A percentile compares a stretch with the other conserved stretches of the same genome.
phyloP scores from a whole-genome alignment of 257 asterid genomes.

The Penstemon eatonii region DNA sequence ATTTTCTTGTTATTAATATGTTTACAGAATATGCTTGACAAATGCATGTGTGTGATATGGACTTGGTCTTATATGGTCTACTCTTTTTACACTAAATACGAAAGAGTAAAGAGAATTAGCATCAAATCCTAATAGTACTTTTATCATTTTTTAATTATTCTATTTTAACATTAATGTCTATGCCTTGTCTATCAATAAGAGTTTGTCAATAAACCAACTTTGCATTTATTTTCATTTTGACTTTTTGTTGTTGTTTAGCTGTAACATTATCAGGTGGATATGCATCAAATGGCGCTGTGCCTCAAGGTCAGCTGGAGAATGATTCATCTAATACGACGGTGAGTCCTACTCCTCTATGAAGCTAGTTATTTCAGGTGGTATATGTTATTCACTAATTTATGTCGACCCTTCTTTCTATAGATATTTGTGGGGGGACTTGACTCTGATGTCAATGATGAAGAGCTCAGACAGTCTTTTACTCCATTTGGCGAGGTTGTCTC shows the following conservation, averaged over 20 bases:
- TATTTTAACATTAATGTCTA: neutral
- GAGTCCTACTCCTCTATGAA: constrained; percentile 42
- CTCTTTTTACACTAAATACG: too few species aligned
- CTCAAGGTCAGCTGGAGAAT: constrained; percentile 61
- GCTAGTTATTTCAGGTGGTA: neutral
- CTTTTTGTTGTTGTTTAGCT: constrained; percentile 49
- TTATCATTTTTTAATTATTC: too few species aligned
- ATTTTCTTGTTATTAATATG: neutral
- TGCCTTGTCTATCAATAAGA: neutral
- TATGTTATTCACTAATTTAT: constrained; percentile 8
- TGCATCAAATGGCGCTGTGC: constrained; percentile 57
- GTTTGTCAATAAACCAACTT: constrained; percentile 18
- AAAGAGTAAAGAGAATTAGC: neutral
- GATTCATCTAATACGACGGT: constrained; percentile 91
- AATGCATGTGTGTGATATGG: neutral
- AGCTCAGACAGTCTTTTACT: constrained; percentile 45
- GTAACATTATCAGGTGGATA: constrained; percentile 81
- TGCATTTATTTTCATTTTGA: constrained; percentile 24
- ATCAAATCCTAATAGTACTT: too few species aligned
- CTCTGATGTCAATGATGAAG: constrained; percentile 57
- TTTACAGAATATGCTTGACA: neutral
- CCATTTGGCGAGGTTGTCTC: constrained; percentile 58
- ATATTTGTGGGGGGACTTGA: constrained; percentile 49
- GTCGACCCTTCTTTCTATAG: constrained; percentile 32
- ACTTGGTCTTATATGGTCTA: too few species aligned